These are phyloP conservation scores for Piper longum DNA, from an alignment of 164 flowering plant genomes.

Conservation along the genomic window DNA sequence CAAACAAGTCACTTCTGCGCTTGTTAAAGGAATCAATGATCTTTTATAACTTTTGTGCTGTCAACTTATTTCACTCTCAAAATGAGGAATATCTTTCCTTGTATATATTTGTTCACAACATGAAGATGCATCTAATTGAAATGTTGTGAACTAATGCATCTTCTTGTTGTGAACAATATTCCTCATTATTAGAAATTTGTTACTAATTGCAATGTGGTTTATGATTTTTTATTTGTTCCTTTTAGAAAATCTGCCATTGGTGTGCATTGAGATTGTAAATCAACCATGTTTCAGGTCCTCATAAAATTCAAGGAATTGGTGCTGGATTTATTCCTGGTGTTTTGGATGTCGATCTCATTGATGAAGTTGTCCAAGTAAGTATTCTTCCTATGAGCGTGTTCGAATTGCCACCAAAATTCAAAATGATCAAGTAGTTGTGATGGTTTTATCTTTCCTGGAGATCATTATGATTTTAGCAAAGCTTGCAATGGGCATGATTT, in stretches of 20 bases:
- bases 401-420: not conserved
- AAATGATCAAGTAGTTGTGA: not conserved
- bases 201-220: not conserved
- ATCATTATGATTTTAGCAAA: not conserved
- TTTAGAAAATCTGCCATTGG: not conserved
- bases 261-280: not conserved
- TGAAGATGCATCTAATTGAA: no score
- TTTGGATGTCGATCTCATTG: slow-evolving; percentile 26
- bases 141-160: not conserved
- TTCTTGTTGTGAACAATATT: not conserved
- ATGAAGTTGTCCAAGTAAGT: slow-evolving; percentile 28
- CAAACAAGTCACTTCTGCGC: no score
- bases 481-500: not conserved
- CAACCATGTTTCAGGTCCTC: slow-evolving; percentile 27
- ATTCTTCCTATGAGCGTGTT: not conserved
- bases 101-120: no score
- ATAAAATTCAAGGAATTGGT: slow-evolving; percentile 6
- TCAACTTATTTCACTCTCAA: no score
- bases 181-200: not conserved
- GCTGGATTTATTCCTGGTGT: slow-evolving; percentile 8
- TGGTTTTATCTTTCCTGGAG: not conserved
- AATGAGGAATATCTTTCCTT: no score
- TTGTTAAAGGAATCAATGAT: no score
- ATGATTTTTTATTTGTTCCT: not conserved
- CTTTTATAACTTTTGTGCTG: no score